Evolutionary conservation across 768 basidiomycete species (phyloP), one percentile per base, ranked within the genome.

Genomic region (Termitomyces sp.): DNA sequence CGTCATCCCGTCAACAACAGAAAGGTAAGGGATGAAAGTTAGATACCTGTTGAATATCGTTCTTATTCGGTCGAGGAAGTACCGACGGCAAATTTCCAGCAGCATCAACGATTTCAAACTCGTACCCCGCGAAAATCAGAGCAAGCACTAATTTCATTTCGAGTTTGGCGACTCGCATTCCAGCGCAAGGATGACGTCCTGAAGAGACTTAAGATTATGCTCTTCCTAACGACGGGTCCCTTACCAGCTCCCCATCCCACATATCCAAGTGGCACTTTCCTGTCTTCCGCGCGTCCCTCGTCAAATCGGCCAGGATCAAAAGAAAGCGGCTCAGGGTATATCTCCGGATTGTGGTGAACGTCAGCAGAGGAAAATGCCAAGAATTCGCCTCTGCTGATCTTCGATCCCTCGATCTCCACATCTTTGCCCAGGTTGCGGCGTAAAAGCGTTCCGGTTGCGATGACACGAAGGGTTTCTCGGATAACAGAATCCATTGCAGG

Each of bases 241-340:
- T 60, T 54, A 75, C 77, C 77, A 30, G 67, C 73, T 46, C 77
- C 78, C 76, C 76, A 79, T 5, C 71, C 77, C 5, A 78, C 41
- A 61, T 67, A 79, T 8, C 66, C 67, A 53, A 71, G 71, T 0
- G 66, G 38, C 3, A 58, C 71, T 33, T 72, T 73, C 64, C 67
- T 73, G 53, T 75, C 75, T 41, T 78, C 76, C 28, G 72, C 72
- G 12, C 72, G 51, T 1, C 69, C 72, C n/a, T 64, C 58, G 1
- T 59, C 55, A 44, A 67, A 77, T 40, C 77, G 62, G 1, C 56
- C 65, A 0, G 77, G 77, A 65, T 77, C 75, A 51, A 75, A 79
- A 6, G 60, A 61, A 26, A 60, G 32, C 0, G 76, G 77, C 36
- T 74, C 61, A 1, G 71, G 58, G 48, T 78, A 78, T 9, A 77